Evolutionary conservation across 306 rosid species (phyloP), one percentile per base, ranked within the genome.

Genomic region (Pyrus communis): DNA sequence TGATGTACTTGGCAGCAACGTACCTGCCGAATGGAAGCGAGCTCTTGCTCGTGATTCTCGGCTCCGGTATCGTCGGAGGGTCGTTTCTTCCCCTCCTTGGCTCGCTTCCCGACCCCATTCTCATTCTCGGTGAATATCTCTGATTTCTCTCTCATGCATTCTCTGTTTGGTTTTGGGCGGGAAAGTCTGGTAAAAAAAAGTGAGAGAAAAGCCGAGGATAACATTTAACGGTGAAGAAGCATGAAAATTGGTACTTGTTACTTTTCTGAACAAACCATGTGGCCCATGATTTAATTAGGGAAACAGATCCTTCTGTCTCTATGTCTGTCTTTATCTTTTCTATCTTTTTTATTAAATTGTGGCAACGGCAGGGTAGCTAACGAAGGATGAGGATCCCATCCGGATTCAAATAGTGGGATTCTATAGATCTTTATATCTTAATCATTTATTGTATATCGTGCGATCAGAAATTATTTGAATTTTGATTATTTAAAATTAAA

Each of bases 21-120:
- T 92, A 77, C 63, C 87, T 95, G 69, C 92, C 97, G 22, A 17
- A 45, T 27, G 98, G 99, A 4, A 95, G 97, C 17, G 97, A 95
- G 83, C 91, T 95, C 1, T 78, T 95, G 88, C 88, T 95, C 21
- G 97, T 89, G 91, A 89, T 88, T 81, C 87, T 95, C 58, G 99
- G 99, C 8, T 97, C 99, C 4, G 97, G 99, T 21, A 82, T 92
- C 66, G 86, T 95, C 79, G 97, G 99, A 8, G 99, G 97, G 3
- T 73, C 90, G 80, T 92, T 95, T 22, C 99, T 95, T 18, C 99
- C 97, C 2, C 77, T 87, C 2, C 96, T 87, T 12, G 83, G 88
- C 19, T 87, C 88, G 42, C 86, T 87, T 58, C 90, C 90, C 0
- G 88, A 87, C 11, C 84, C 90, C 72, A 77, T 87, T 82, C 85